phyloP scores from a whole-genome alignment of 768 basidiomycete genomes.

The Rhizopogon vinicolor region DNA sequence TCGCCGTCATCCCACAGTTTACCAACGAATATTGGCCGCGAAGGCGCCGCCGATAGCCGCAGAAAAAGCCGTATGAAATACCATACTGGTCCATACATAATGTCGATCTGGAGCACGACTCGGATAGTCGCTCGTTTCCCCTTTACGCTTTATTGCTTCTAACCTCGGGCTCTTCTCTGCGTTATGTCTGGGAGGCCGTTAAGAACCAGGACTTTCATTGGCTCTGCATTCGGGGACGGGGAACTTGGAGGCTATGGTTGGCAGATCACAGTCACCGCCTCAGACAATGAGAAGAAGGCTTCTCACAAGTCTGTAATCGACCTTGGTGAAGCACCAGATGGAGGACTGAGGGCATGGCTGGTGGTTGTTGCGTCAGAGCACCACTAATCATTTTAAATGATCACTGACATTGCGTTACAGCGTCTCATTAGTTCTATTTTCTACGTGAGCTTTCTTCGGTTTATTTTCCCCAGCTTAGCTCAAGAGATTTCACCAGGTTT shows the following conservation, averaged over 20 bases:
- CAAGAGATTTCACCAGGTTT: slow-evolving; percentile 34
- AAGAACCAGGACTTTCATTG: too few species aligned
- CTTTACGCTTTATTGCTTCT: too few species aligned
- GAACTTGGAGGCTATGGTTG: not conserved
- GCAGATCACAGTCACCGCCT: not conserved
- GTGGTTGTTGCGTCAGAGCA: slow-evolving; percentile 26
- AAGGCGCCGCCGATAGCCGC: too few species aligned
- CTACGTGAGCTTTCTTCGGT: not conserved
- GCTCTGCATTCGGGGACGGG: too few species aligned
- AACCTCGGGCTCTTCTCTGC: not conserved
- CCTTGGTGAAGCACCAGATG: slow-evolving; percentile 18
- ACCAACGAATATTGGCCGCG: too few species aligned
- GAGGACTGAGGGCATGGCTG: slow-evolving; percentile 26
- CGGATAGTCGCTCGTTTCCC: not conserved
- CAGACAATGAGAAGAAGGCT: slow-evolving; percentile 5
- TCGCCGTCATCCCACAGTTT: too few species aligned
- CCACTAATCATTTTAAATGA: slow-evolving; percentile 9
- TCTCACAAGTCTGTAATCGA: slow-evolving; percentile 5
- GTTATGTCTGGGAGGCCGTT: too few species aligned
- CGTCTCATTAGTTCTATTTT: slow-evolving; percentile 24
- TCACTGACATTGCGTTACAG: slow-evolving; percentile 29
- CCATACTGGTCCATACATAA: too few species aligned
- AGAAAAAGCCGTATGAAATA: too few species aligned
- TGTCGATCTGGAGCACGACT: not conserved
- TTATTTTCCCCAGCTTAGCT: not conserved